Percentiles rank a stretch among this genome's conserved stretches.
phyloP scores from a whole-genome alignment of 352 stramenopile genomes.

The Phytophthora citrophthora region DNA sequence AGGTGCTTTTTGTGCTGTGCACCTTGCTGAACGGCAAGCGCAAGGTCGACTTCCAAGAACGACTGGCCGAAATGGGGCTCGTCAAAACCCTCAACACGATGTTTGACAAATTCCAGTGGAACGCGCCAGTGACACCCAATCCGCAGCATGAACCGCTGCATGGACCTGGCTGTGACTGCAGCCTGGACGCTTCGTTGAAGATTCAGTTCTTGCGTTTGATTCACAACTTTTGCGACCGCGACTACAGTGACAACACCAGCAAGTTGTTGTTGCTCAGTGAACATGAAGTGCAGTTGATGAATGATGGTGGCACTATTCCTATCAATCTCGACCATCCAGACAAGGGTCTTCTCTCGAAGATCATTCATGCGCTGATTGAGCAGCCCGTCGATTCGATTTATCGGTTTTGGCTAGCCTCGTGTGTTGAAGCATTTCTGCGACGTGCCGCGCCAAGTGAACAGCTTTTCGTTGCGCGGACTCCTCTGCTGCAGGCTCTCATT shows the following conservation, averaged over 20 bases:
- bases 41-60: conserved; percentile 93
- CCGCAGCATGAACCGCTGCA: conserved; percentile 68
- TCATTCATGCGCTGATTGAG: conserved; percentile 88
- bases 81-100: conserved; percentile 92
- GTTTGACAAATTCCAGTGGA: conserved; percentile 95
- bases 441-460: conserved; percentile 87
- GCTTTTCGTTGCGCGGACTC: conserved; percentile 90
- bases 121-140: conserved; percentile 45
- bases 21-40: conserved; percentile 95
- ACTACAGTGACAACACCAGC: conserved; percentile 87
- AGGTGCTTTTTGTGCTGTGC: conserved; percentile 97
- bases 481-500: conserved; percentile 89
- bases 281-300: conserved; percentile 63
- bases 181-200: conserved; percentile 93
- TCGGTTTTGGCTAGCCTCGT: conserved; percentile 96
- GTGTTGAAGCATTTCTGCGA: conserved; percentile 95
- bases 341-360: conserved; percentile 92
- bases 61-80: conserved; percentile 88
- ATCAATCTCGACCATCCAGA: conserved; percentile 73
- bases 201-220: conserved; percentile 96
- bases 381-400: conserved; percentile 95
- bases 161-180: conserved; percentile 93
- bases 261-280: conserved; percentile 85
- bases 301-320: conserved; percentile 44
- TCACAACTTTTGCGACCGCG: conserved; percentile 97